Evolutionary conservation across 2,329 filamentous ascomycete genomes (phyloP).

Genomic region (Botrytis paeoniae): DNA sequence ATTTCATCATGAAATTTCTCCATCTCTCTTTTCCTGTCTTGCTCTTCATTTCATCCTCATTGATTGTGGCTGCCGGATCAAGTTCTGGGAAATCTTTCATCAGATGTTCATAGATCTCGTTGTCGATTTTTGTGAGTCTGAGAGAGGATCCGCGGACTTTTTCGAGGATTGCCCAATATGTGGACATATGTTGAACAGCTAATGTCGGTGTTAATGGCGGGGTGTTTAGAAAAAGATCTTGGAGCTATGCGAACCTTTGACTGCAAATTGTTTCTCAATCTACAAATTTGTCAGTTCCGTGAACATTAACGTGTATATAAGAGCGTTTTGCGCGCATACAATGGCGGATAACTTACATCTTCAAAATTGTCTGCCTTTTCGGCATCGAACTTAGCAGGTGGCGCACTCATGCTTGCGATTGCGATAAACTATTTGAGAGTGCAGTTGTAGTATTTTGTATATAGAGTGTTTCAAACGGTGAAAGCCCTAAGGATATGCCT

Average conservation of each 20-base stretch:
- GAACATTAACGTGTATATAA: conserved; percentile 16
- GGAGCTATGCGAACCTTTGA: conserved; percentile 65
- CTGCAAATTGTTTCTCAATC: conserved; percentile 99
- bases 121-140: conserved; percentile 88
- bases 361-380: conserved; percentile 68
- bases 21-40: conserved; percentile 90
- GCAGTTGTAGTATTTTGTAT: neutral
- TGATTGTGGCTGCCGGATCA: conserved; percentile 72
- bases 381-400: conserved; percentile 47
- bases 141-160: conserved; percentile 84
- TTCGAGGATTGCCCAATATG: conserved; percentile 95
- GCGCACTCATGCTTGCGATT: conserved; percentile 25
- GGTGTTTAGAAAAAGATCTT: conserved; percentile 21
- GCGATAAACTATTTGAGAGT: no score
- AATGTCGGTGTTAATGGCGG: conserved; percentile 29
- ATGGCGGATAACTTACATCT: conserved; percentile 50
- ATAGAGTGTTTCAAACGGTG: neutral
- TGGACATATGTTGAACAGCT: conserved; percentile 92
- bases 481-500: neutral
- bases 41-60: conserved; percentile 98
- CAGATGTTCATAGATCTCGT: conserved; percentile 91
- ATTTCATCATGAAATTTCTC: conserved; percentile 90
- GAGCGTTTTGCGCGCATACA: neutral
- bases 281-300: conserved; percentile 41
- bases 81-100: conserved; percentile 88